Evolutionary conservation across 2,329 filamentous ascomycete species (phyloP).

Genomic region (Colletotrichum sp.): DNA sequence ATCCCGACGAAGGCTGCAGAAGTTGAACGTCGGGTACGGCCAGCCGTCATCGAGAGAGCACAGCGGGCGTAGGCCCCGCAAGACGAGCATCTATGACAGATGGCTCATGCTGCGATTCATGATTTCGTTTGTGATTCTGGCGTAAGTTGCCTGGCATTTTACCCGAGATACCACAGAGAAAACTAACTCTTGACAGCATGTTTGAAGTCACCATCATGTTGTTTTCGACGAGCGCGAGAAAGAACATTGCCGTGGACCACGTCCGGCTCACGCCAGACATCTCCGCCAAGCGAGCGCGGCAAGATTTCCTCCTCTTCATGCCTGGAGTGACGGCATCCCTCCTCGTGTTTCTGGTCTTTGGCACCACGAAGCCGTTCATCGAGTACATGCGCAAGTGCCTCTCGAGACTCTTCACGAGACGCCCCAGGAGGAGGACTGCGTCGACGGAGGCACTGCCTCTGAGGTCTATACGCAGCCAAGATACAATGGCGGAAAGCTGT

Average conservation of each 20-base stretch:
- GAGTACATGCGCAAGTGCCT: slow-evolving; percentile 17
- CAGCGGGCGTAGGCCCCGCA: not conserved
- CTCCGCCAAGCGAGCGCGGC: slow-evolving; percentile 21
- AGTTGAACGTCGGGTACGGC: not conserved
- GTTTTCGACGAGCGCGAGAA: slow-evolving; percentile 38
- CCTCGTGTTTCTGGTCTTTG: slow-evolving; percentile 26
- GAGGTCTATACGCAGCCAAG: not conserved
- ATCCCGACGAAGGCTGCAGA: not conserved
- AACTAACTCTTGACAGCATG: slow-evolving; percentile 21
- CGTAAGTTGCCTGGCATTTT: slow-evolving; percentile 25
- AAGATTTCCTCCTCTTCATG: slow-evolving; percentile 25
- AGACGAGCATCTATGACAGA: slow-evolving; percentile 42
- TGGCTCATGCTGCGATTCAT: slow-evolving; percentile 50
- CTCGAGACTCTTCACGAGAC: not conserved
- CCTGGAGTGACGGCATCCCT: slow-evolving; percentile 26
- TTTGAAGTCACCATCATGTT: slow-evolving; percentile 42
- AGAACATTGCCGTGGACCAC: slow-evolving; percentile 32
- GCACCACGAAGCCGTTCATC: slow-evolving; percentile 25
- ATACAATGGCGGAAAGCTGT: not conserved
- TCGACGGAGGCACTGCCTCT: not conserved
- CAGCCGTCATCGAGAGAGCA: not conserved
- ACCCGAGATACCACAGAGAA: no score
- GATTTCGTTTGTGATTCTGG: slow-evolving; percentile 45
- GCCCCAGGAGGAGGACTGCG: not conserved
- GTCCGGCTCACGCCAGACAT: slow-evolving; percentile 34